Evolutionary conservation across 139 green algal species (phyloP).

Genomic region (Coelastrella sp.): DNA sequence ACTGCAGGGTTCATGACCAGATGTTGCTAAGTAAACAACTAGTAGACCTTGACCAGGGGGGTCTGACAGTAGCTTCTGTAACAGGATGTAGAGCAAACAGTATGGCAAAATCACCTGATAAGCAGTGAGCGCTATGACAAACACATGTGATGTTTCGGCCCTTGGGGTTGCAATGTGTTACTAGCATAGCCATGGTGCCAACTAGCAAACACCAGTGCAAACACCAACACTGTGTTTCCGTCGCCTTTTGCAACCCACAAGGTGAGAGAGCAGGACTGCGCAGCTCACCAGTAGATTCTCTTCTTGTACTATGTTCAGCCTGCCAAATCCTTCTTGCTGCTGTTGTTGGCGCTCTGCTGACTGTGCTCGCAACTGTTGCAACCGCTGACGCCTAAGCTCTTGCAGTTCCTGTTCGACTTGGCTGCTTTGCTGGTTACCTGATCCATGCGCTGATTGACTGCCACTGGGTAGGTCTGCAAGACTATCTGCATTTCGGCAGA

Average conservation of each 20-base stretch:
- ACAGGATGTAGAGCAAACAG: background rate
- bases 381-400: conserved; percentile 21
- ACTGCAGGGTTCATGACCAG: conserved; percentile 22
- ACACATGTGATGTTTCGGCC: too few relatives aligned
- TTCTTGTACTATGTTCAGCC: conserved; percentile 14
- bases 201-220: too few relatives aligned
- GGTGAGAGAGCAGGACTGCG: too few relatives aligned
- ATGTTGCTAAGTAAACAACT: conserved; percentile 28
- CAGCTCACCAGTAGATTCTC: conserved; percentile 23
- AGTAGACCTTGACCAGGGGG: conserved; percentile 8
- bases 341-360: conserved; percentile 1
- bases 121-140: too few relatives aligned
- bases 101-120: too few relatives aligned
- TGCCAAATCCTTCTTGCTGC: background rate
- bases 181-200: too few relatives aligned
- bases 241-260: too few relatives aligned
- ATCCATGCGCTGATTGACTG: too few relatives aligned
- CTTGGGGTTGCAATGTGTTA: too few relatives aligned
- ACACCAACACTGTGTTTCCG: too few relatives aligned
- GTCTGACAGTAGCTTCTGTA: conserved; percentile 12
- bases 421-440: too few relatives aligned
- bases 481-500: background rate
- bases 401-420: conserved; percentile 10
- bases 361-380: conserved; percentile 20
- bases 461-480: conserved; percentile 9